These are phyloP conservation scores for Colletotrichum sp. DNA, from an alignment of 2,329 filamentous ascomycete species.

Conservation along the genomic window DNA sequence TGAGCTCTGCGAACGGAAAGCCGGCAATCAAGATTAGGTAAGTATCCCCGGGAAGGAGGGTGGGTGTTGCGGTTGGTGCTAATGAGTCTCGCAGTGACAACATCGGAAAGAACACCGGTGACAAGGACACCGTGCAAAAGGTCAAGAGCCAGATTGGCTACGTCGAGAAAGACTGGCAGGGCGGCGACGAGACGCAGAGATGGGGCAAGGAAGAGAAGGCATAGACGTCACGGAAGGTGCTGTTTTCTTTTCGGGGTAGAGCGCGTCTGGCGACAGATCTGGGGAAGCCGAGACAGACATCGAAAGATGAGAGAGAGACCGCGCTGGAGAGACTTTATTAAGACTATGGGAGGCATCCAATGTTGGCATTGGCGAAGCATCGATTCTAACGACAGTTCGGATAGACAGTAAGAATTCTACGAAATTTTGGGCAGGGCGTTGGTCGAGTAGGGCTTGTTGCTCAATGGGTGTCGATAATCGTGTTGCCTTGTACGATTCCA, in stretches of 20 bases:
- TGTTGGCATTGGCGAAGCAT: not conserved
- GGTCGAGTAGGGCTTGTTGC: accelerated
- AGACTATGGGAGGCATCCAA: not conserved
- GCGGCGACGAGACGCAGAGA: slow-evolving; percentile 81
- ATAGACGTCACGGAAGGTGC: slow-evolving; percentile 1
- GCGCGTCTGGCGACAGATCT: slow-evolving; percentile 7
- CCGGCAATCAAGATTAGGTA: slow-evolving; percentile 87
- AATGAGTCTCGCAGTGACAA: slow-evolving; percentile 64
- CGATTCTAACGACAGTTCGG: not conserved
- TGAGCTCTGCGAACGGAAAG: slow-evolving; percentile 81
- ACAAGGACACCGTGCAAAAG: slow-evolving; percentile 76
- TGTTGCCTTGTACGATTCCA: not conserved
- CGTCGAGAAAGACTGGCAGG: slow-evolving; percentile 81
- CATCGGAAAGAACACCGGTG: slow-evolving; percentile 91
- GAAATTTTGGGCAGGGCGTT: not conserved
- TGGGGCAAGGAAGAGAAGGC: slow-evolving; percentile 68
- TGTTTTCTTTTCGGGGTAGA: not conserved
- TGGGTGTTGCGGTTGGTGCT: not conserved
- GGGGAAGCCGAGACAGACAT: not conserved
- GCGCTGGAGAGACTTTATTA: not conserved
- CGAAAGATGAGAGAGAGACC: not conserved
- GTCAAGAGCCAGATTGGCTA: slow-evolving; percentile 91
- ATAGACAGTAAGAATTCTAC: not conserved
- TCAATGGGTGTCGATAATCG: not conserved
- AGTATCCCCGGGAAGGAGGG: not conserved